A percentile compares a stretch with the other conserved stretches of the same genome.
These are phyloP conservation scores for Penicillium waksmanii DNA, from an alignment of 495 filamentous ascomycete genomes.

Conservation along the genomic window DNA sequence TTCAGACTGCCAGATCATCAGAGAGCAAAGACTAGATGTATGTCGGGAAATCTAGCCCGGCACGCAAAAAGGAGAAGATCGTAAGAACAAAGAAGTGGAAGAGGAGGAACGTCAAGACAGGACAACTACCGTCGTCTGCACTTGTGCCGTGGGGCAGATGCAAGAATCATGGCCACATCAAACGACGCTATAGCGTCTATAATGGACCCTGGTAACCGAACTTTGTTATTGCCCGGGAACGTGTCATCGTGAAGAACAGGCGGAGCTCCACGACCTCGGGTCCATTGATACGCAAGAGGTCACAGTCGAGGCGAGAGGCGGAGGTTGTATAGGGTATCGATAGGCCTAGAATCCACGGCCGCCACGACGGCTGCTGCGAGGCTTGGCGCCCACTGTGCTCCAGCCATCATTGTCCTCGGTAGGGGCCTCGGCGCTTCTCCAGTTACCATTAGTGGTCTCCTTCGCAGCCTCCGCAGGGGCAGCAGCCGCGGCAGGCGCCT, in stretches of 20 bases:
- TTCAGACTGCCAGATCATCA: conserved; percentile 48
- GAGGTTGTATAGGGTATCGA: conserved; percentile 46
- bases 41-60: conserved; percentile 39
- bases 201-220: neutral
- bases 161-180: conserved; percentile 24
- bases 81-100: conserved; percentile 27
- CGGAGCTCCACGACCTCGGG: neutral
- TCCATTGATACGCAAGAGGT: conserved; percentile 11
- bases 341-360: conserved; percentile 41
- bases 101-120: conserved; percentile 22
- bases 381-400: conserved; percentile 69
- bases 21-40: conserved; percentile 42
- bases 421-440: conserved; percentile 43
- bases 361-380: conserved; percentile 56
- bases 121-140: conserved; percentile 27
- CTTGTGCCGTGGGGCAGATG: conserved; percentile 13
- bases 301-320: conserved; percentile 24
- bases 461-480: conserved; percentile 39
- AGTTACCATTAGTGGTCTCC: conserved; percentile 50
- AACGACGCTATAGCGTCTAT: conserved; percentile 5
- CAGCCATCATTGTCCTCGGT: conserved; percentile 70
- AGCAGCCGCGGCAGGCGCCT: conserved; percentile 31
- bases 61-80: conserved; percentile 29
- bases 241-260: conserved; percentile 3
- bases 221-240: neutral